A percentile compares a stretch with the other conserved stretches of the same genome.
Evolutionary conservation across 2,329 filamentous ascomycete genomes (phyloP).

Genomic region (Huntiella savannae): DNA sequence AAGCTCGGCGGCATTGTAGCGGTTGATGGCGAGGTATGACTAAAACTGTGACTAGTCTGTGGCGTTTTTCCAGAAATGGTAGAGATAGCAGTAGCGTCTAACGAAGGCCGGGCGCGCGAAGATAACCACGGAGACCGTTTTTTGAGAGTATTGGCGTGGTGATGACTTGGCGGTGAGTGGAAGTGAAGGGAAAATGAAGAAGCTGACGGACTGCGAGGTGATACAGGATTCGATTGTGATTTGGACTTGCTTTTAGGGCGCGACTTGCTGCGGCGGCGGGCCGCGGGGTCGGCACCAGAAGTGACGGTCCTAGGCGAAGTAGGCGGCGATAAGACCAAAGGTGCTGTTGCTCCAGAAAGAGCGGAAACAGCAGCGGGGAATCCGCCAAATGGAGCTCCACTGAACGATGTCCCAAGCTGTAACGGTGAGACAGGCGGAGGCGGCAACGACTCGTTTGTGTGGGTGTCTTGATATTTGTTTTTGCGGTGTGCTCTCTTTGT

Average conservation of each 20-base stretch:
- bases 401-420: neutral
- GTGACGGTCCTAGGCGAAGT: neutral
- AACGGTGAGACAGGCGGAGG: neutral
- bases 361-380: neutral
- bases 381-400: neutral
- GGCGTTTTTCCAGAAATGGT: too few relatives aligned
- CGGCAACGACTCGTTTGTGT: neutral
- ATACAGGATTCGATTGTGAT: constrained; percentile 1
- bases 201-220: neutral
- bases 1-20: too few relatives aligned
- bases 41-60: too few relatives aligned
- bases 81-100: neutral
- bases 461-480: too few relatives aligned
- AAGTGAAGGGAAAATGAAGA: neutral
- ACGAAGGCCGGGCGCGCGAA: neutral
- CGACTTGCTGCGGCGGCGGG: constrained; percentile 1
- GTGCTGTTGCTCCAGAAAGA: neutral
- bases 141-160: constrained; percentile 2
- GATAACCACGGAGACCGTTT: constrained; percentile 4
- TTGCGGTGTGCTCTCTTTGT: neutral
- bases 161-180: neutral
- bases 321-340: constrained; percentile 3
- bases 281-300: neutral
- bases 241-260: neutral
- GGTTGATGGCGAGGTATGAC: too few relatives aligned